These are phyloP conservation scores for Aegilops tauschii DNA, from an alignment of 176 grass and related monocot genomes.

Conservation along the genomic window DNA sequence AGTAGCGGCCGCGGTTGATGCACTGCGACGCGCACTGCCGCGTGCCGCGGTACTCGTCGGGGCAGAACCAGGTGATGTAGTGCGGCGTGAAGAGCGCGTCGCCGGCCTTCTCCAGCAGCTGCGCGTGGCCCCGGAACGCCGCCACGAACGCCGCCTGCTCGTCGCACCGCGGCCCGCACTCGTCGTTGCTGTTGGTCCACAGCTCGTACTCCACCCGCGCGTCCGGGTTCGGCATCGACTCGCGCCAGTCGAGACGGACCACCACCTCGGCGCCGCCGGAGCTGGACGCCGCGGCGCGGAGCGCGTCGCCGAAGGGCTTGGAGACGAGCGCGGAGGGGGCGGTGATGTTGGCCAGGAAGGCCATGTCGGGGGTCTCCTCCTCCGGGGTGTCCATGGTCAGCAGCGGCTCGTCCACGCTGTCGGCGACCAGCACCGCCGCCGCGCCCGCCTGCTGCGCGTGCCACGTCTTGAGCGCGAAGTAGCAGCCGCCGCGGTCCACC, in stretches of 20 bases:
- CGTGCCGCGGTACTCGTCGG: conserved; percentile 40
- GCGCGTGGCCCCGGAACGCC: conserved; percentile 75
- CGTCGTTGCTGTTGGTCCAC: conserved; percentile 99
- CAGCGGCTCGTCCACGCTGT: conserved; percentile 69
- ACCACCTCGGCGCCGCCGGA: conserved; percentile 37
- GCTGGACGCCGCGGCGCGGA: conserved; percentile 39
- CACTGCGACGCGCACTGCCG: conserved; percentile 76
- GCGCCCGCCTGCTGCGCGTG: conserved; percentile 76
- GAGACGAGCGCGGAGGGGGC: conserved; percentile 71
- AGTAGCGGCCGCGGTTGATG: conserved; percentile 78
- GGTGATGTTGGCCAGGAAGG: conserved; percentile 66
- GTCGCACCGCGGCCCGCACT: conserved; percentile 70
- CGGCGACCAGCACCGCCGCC: conserved; percentile 78
- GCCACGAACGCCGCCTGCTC: conserved; percentile 78
- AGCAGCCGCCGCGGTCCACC: conserved; percentile 91
- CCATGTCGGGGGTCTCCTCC: conserved; percentile 51
- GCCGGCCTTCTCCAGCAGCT: conserved; percentile 65
- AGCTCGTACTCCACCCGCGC: conserved; percentile 94
- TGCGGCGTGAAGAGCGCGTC: conserved; percentile 78
- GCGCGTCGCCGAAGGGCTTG: conserved; percentile 41
- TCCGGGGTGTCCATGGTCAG: conserved; percentile 85
- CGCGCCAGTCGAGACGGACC: conserved; percentile 79
- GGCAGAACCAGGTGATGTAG: conserved; percentile 98
- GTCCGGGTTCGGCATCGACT: conserved; percentile 95
- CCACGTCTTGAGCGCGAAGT: conserved; percentile 96